Evolutionary conservation across 192 early-diverging fungal genomes (phyloP), one percentile per base, ranked within the genome.

Genomic region (Chytriomyces sp.): DNA sequence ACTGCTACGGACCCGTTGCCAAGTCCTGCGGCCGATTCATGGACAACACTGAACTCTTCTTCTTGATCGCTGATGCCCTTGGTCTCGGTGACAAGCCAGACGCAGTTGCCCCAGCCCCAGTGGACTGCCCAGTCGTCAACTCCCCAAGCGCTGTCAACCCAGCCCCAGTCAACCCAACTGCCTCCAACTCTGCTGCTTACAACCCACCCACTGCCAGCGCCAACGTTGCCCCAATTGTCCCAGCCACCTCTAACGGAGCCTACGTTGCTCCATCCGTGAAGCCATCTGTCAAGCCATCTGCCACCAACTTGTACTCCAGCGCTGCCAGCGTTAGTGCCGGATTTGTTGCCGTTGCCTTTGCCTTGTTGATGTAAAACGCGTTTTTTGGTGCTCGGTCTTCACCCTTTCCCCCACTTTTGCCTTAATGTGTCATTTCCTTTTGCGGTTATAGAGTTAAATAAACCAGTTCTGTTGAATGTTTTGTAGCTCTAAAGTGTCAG

Each of bases 11-110:
- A 18, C 82, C 82, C 45, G 76, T 24, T 10, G 46, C 43, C 45
- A 18, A 48, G 57, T n/a, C 28, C 4, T 82, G 81, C 72, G 64
- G 64, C 1, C 6, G 44, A 7, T 44, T 59, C 50, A 79, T 82
- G 76, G 82, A 83, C 72, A 83, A 83, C 80, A 83, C 82, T 57
- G 82, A 83, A 64, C 46, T 83, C 57, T 83, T 83, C 82, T 82
- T 82, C 65, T 45, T 83, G 60, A 74, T 83, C 44, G 82, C 82
- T 46, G 71, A 83, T 35, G 67, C 60, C 23, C 65, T 82, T 16
- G 81, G 81, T 79, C 75, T 82, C 43, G 81, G 81, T 61, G 64
- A 79, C 61, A 23, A 48, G 28, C n/a, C 72, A 20, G 72, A 63
- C 47, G 45, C n/a, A 23, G 18, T 24, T 16, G 13, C 13, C 64